Conservation (phyloP, 23 red algal species). For the Agarophyton chilense region DNA sequence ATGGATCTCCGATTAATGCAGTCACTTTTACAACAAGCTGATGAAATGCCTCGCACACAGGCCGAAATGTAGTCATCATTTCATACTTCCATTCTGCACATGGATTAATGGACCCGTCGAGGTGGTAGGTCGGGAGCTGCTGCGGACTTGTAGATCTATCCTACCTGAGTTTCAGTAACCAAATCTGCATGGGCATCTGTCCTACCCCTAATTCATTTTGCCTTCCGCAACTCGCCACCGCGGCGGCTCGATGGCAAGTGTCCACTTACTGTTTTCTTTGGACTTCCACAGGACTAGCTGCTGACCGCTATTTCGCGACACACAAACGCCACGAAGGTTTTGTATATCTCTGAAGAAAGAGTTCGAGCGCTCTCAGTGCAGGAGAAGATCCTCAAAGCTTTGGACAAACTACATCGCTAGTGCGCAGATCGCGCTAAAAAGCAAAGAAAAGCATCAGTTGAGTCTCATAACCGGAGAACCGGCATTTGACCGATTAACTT, state of each 20-base stretch:
- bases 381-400: no score
- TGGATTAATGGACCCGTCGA: constrained; percentile 31
- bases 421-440: no score
- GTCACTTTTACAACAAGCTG: constrained; percentile 18
- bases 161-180: background rate
- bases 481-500: no score
- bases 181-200: background rate
- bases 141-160: background rate
- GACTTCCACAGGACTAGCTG: no score
- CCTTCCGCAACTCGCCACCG: background rate
- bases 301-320: no score
- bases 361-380: no score
- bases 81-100: background rate
- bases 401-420: no score
- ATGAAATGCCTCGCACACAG: background rate
- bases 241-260: constrained; percentile 1
- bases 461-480: no score
- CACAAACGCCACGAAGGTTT: no score
- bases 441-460: no score
- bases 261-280: no score
- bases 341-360: no score
- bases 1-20: background rate
- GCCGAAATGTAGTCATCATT: background rate
- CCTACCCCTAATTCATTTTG: background rate
- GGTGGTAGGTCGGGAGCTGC: constrained; percentile 2